phyloP scores from a whole-genome alignment of 192 early-diverging fungal species.

The Entrophospora sp. region DNA sequence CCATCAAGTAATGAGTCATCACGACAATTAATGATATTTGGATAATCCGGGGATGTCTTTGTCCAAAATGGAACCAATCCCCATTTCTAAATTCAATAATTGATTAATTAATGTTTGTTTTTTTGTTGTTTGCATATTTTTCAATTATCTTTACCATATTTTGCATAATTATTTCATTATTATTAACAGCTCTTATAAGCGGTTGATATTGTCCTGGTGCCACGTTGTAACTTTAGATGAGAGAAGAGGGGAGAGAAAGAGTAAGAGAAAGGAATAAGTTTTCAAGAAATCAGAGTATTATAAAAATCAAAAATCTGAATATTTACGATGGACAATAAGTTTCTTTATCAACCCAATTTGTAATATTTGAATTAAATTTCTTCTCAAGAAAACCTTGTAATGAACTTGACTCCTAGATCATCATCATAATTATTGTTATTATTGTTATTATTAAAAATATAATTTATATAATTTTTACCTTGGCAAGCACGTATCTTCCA shows the following conservation, averaged over 20 bases:
- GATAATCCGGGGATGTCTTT: constrained; percentile 24
- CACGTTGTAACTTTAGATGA: constrained; percentile 32
- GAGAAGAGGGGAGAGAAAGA: neutral
- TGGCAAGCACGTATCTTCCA: too few species aligned
- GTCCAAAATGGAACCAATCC: constrained; percentile 39
- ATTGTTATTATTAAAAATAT: too few species aligned
- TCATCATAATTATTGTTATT: too few species aligned
- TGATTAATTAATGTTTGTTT: neutral
- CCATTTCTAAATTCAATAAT: constrained; percentile 30
- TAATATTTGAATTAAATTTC: neutral
- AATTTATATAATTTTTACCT: too few species aligned
- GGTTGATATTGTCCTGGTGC: constrained; percentile 34
- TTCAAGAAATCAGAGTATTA: neutral
- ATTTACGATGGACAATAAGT: neutral
- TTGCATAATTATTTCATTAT: constrained; percentile 26
- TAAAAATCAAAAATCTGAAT: neutral
- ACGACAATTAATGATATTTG: constrained; percentile 42
- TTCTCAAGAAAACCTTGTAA: too few species aligned
- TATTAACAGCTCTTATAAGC: constrained; percentile 24
- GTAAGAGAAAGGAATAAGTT: neutral
- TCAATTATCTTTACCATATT: constrained; percentile 34
- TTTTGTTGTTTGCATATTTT: too few species aligned
- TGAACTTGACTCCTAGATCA: too few species aligned
- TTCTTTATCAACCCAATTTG: neutral
- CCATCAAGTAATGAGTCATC: constrained; percentile 37